Conservation (phyloP, 345 rosid species). For the Populus simonii region DNA sequence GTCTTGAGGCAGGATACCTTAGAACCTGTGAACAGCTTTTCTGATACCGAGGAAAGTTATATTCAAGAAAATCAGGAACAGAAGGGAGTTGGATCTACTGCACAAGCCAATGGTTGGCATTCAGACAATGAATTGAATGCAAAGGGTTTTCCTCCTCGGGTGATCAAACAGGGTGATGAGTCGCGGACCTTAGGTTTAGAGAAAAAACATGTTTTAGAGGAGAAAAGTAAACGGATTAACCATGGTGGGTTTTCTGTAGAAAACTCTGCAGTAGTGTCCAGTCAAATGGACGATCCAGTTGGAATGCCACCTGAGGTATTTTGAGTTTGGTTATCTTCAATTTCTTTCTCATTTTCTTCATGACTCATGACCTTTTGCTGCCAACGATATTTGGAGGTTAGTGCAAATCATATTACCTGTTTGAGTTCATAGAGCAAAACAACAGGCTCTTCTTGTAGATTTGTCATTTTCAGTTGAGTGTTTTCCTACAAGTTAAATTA, state of each 20-base stretch:
- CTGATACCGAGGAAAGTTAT: constrained; percentile 64
- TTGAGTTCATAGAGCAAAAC: background rate
- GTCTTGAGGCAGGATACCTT: constrained; percentile 42
- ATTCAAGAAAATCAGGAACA: constrained; percentile 43
- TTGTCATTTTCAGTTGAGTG: background rate
- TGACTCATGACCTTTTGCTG: background rate
- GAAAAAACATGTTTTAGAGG: constrained; percentile 33
- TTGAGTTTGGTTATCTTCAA: constrained; percentile 8
- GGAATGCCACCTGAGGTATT: constrained; percentile 95
- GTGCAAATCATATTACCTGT: background rate
- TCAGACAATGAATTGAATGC: constrained; percentile 78
- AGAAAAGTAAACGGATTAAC: constrained; percentile 37
- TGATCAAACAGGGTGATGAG: constrained; percentile 44
- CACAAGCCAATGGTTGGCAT: constrained; percentile 60
- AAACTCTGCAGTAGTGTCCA: constrained; percentile 29
- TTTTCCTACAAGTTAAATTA: constrained; percentile 4
- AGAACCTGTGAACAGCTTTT: constrained; percentile 54
- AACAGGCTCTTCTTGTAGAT: background rate
- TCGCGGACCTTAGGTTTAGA: constrained; percentile 32
- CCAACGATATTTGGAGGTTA: background rate
- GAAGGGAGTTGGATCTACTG: constrained; percentile 45
- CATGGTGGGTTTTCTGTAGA: constrained; percentile 31
- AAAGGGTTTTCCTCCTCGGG: constrained; percentile 44
- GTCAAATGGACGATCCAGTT: constrained; percentile 53
- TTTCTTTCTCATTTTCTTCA: constrained; percentile 8